phyloP scores from a whole-genome alignment of 108 stramenopile species.

The Aureococcus anophagefferens region DNA sequence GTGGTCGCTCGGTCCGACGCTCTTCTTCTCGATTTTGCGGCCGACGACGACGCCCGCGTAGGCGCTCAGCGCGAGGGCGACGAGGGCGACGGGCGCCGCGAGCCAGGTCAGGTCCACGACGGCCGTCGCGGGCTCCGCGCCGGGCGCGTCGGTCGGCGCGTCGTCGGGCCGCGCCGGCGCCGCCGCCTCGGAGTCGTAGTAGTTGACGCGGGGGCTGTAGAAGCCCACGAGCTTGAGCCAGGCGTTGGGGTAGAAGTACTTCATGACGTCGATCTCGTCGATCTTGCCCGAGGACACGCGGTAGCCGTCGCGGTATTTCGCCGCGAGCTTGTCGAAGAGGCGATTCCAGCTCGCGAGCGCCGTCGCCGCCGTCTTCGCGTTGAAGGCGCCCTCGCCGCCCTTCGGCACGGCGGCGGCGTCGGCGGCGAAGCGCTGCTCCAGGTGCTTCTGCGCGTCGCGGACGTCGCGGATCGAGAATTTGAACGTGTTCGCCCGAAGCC shows the following conservation, averaged over 20 bases:
- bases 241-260: constrained; percentile 7
- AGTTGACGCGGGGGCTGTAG: too few species aligned
- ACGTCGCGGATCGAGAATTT: not conserved
- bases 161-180: too few species aligned
- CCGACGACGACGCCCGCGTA: too few species aligned
- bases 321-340: constrained; percentile 1
- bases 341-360: constrained; percentile 1
- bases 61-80: too few species aligned
- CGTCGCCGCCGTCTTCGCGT: not conserved
- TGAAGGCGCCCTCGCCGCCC: too few species aligned
- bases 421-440: not conserved
- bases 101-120: too few species aligned
- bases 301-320: not conserved
- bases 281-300: not conserved
- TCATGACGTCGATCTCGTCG: not conserved
- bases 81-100: too few species aligned
- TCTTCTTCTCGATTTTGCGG: too few species aligned
- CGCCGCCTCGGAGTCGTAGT: not conserved
- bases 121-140: too few species aligned
- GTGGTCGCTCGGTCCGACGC: too few species aligned
- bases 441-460: not conserved
- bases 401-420: not conserved
- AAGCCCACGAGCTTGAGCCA: too few species aligned
- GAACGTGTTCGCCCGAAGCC: not conserved
- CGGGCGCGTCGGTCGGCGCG: too few species aligned